Evolutionary conservation across 2,329 filamentous ascomycete genomes (phyloP).

Genomic region (Talaromyces sp.): DNA sequence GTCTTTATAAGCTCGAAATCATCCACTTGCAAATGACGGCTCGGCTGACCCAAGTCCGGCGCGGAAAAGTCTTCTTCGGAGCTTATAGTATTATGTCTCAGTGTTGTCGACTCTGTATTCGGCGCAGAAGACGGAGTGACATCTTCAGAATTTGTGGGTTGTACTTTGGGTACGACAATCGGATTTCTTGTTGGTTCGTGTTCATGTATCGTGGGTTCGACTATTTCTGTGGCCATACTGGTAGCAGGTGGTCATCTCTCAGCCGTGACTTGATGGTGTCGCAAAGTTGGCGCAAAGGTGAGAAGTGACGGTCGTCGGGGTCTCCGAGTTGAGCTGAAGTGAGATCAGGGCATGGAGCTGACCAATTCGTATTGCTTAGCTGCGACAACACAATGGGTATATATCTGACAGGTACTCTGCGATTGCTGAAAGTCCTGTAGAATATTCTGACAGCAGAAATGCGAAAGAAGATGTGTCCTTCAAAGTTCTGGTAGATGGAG

Average conservation of each 20-base stretch:
- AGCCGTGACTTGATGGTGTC: slow-evolving; percentile 15
- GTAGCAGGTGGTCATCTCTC: slow-evolving; percentile 35
- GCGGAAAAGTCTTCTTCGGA: background rate
- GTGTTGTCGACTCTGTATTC: slow-evolving; percentile 16
- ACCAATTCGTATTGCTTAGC: background rate
- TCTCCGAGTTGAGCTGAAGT: slow-evolving; percentile 1
- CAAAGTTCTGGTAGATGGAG: background rate
- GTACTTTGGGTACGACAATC: slow-evolving; percentile 21
- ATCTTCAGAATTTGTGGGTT: slow-evolving; percentile 20
- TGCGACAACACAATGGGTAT: background rate
- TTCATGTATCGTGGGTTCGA: slow-evolving; percentile 34
- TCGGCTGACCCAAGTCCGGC: slow-evolving; percentile 21
- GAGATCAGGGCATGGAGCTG: slow-evolving; percentile 1
- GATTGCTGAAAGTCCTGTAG: background rate
- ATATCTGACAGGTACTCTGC: background rate
- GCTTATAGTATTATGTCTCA: slow-evolving; percentile 29
- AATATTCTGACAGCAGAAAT: background rate
- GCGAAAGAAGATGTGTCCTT: background rate
- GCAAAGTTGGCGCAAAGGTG: background rate
- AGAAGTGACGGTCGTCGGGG: background rate
- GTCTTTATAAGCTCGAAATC: slow-evolving; percentile 50
- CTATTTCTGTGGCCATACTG: slow-evolving; percentile 41
- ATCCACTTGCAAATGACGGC: slow-evolving; percentile 33
- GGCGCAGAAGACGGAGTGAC: slow-evolving; percentile 3
- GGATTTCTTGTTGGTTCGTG: slow-evolving; percentile 24